Evolutionary conservation across 2,329 filamentous ascomycete species (phyloP).

Genomic region (Xylaria sp.): DNA sequence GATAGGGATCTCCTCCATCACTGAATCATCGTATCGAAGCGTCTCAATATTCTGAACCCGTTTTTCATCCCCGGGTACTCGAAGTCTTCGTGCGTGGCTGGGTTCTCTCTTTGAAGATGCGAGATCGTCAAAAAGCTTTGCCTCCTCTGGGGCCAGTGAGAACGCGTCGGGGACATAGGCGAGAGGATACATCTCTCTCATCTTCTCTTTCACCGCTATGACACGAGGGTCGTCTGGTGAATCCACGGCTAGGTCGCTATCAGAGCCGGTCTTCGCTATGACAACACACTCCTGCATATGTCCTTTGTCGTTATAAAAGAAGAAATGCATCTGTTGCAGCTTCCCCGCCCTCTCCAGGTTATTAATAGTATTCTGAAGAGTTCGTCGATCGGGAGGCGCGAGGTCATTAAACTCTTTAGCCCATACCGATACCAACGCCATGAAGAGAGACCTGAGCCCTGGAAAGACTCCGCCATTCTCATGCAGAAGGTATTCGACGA

Average conservation of each 20-base stretch:
- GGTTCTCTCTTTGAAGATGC: constrained; percentile 24
- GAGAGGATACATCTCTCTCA: constrained; percentile 43
- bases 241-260: constrained; percentile 7
- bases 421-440: constrained; percentile 44
- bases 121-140: constrained; percentile 29
- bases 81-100: constrained; percentile 12
- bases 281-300: constrained; percentile 29
- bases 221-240: constrained; percentile 41
- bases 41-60: constrained; percentile 29
- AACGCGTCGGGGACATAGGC: constrained; percentile 40
- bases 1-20: constrained; percentile 29
- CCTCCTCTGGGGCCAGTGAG: constrained; percentile 34
- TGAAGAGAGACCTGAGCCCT: constrained; percentile 46
- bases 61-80: constrained; percentile 14
- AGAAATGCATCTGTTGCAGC: constrained; percentile 27
- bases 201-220: constrained; percentile 40
- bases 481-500: constrained; percentile 39
- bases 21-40: constrained; percentile 26
- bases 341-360: constrained; percentile 26
- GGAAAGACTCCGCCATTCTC: constrained; percentile 45
- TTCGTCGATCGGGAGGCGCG: constrained; percentile 34
- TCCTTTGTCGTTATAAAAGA: constrained; percentile 25
- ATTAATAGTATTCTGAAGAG: constrained; percentile 26
- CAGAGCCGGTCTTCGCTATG: constrained; percentile 19
- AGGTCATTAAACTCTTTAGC: constrained; percentile 36